Conservation (phyloP, 1,139 yeast species). For the Meyerozyma smithsonii region DNA sequence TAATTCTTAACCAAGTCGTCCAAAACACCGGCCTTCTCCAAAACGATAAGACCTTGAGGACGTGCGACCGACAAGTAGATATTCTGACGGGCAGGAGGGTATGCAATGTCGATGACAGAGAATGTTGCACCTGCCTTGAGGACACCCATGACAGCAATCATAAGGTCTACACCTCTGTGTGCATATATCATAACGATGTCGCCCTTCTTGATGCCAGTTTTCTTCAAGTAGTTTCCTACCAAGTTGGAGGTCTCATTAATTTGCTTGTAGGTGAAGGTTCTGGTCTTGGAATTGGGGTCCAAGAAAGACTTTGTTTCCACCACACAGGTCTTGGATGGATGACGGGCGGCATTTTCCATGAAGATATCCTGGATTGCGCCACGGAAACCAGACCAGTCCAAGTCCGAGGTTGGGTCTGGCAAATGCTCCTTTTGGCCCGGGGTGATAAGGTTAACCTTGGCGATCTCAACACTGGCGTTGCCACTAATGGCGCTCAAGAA, state of each 20-base stretch:
- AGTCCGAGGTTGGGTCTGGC: conserved; percentile 84
- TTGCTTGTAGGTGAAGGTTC: conserved; percentile 77
- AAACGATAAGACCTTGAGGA: conserved; percentile 85
- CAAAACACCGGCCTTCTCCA: conserved; percentile 82
- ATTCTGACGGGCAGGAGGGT: conserved; percentile 97
- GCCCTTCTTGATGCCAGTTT: conserved; percentile 79
- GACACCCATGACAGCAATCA: conserved; percentile 96
- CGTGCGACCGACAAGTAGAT: conserved; percentile 88
- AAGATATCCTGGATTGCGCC: conserved; percentile 97
- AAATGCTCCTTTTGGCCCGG: conserved; percentile 50
- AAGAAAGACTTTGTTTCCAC: conserved; percentile 81
- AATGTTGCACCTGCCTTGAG: conserved; percentile 98
- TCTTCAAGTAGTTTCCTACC: conserved; percentile 81
- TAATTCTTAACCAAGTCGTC: conserved; percentile 75
- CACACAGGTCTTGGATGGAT: conserved; percentile 86
- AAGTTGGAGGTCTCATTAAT: conserved; percentile 92
- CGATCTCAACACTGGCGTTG: conserved; percentile 40
- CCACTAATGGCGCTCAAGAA: conserved; percentile 33
- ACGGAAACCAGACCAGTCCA: conserved; percentile 87
- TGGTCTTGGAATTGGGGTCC: conserved; percentile 50
- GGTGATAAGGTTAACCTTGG: conserved; percentile 67
- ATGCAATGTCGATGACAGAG: conserved; percentile 97
- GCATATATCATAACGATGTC: conserved; percentile 98
- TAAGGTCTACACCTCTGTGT: conserved; percentile 92
- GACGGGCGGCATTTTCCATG: conserved; percentile 71